phyloP scores from a whole-genome alignment of 116 monocot species.

The Thalassia testudinum region DNA sequence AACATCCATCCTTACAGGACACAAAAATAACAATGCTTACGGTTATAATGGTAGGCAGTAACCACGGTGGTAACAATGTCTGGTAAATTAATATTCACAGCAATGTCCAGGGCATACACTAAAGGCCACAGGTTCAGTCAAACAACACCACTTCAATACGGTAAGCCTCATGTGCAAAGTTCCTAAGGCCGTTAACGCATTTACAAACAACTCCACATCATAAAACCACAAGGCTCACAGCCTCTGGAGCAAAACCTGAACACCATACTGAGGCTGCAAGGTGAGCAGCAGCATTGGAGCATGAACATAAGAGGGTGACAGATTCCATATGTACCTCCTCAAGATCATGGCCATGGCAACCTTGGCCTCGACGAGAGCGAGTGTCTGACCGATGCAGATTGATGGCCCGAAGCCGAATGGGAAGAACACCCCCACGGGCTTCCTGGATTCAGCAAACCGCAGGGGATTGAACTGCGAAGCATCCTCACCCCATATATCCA shows the following conservation, averaged over 20 bases:
- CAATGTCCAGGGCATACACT: no score
- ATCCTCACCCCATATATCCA: conserved; percentile 31
- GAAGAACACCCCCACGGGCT: conserved; percentile 7
- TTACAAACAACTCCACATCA: no score
- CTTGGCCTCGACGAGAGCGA: conserved; percentile 20
- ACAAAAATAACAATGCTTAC: no score
- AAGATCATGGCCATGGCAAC: conserved; percentile 18
- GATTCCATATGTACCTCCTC: conserved; percentile 5
- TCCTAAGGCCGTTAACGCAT: no score
- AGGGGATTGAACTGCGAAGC: conserved; percentile 26
- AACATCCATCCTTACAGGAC: no score
- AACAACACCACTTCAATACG: no score
- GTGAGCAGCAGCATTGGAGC: conserved; percentile 17
- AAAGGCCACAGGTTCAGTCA: no score
- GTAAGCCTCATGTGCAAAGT: no score
- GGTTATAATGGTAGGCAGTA: no score
- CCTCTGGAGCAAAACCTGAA: conserved; percentile 11
- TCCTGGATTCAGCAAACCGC: conserved; percentile 17
- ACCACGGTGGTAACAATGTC: no score
- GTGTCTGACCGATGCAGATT: conserved; percentile 20
- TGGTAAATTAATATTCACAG: no score
- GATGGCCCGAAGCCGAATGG: conserved; percentile 26
- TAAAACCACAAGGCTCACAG: conserved; percentile 1
- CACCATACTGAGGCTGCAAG: conserved; percentile 21
- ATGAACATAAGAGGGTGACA: conserved; percentile 24